Evolutionary conservation across 164 flowering plant species (phyloP).

Genomic region (Annona cherimola): DNA sequence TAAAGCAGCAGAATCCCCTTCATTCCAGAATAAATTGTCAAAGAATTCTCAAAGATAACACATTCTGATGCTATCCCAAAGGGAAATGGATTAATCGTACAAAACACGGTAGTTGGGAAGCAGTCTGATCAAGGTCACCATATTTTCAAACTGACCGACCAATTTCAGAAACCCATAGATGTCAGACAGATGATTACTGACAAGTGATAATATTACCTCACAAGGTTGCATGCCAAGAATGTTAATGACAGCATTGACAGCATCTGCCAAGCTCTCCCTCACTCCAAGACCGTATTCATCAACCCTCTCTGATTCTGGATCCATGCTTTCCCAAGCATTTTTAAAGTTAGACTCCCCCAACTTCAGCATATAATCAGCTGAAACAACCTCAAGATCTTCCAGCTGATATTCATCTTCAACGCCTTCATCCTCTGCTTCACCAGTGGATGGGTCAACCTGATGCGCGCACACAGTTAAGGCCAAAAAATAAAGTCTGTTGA

Average conservation of each 20-base stretch:
- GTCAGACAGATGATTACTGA: neutral
- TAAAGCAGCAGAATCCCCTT: neutral
- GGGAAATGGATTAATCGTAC: neutral
- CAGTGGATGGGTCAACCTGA: constrained; percentile 85
- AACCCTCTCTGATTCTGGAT: constrained; percentile 60
- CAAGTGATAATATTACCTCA: constrained; percentile 50
- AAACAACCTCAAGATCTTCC: constrained; percentile 87
- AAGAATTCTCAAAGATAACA: neutral
- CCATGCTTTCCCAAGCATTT: constrained; percentile 98
- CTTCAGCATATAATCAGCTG: constrained; percentile 88
- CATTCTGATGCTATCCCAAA: neutral
- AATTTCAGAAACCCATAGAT: neutral
- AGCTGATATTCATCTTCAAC: constrained; percentile 94
- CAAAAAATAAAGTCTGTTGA: neutral
- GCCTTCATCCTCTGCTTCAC: constrained; percentile 95
- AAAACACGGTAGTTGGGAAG: neutral
- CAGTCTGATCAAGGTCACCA: neutral
- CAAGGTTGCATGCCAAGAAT: constrained; percentile 98
- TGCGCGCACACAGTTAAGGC: constrained; percentile 4
- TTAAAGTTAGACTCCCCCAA: constrained; percentile 90
- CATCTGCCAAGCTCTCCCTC: constrained; percentile 87
- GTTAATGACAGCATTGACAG: constrained; percentile 74
- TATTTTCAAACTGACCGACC: neutral
- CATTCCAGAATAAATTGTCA: neutral
- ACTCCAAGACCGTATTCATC: constrained; percentile 97